A percentile compares a stretch with the other conserved stretches of the same genome.
phyloP scores from a whole-genome alignment of 345 rosid genomes.

The Atalantia buxifolia region DNA sequence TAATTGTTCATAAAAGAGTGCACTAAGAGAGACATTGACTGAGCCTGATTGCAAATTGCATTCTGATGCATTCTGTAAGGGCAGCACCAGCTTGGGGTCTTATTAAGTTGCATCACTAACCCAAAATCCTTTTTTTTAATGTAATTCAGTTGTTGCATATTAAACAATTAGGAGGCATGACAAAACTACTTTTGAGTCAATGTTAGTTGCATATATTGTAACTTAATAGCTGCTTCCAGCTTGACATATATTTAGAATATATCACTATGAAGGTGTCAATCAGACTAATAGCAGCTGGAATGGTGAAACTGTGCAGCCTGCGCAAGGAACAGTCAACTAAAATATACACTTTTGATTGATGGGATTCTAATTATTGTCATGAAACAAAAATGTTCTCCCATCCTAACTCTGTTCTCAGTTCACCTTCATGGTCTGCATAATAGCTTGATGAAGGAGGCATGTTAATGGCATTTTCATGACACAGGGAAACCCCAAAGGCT shows the following conservation, averaged over 20 bases:
- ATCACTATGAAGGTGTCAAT: background rate
- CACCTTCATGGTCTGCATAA: background rate
- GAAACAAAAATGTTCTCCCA: background rate
- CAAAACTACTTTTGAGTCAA: no score
- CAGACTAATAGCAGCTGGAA: background rate
- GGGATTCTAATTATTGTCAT: background rate
- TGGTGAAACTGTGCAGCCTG: background rate
- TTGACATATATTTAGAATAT: background rate
- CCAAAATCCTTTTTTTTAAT: no score
- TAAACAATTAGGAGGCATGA: no score
- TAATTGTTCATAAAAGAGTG: background rate
- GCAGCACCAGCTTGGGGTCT: no score
- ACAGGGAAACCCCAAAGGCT: background rate
- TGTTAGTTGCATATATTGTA: no score
- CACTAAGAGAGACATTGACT: background rate
- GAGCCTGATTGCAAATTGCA: background rate
- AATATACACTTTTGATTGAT: background rate
- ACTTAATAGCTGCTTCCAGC: no score
- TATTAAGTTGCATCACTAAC: no score
- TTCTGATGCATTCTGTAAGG: no score
- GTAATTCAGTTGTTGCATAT: no score
- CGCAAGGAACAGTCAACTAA: background rate
- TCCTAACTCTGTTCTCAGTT: background rate
- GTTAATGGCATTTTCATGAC: background rate
- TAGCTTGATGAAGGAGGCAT: no score